Conservation (phyloP, 768 basidiomycete species). For the Solioccasus polychromus region DNA sequence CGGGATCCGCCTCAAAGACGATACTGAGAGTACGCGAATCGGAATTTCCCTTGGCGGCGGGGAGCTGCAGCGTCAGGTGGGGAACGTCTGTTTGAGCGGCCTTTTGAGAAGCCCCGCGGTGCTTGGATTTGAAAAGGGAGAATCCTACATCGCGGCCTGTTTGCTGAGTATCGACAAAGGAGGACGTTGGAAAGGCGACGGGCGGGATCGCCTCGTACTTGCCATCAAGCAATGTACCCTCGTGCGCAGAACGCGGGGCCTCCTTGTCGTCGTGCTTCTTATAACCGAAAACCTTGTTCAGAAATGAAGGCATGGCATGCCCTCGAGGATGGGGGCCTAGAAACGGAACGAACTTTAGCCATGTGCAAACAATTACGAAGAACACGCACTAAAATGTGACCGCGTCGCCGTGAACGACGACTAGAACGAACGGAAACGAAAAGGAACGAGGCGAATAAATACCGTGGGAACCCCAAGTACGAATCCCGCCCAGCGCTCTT, state of each 20-base stretch:
- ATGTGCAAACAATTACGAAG: background rate
- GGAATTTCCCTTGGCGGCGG: conserved; percentile 47
- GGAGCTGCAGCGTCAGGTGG: conserved; percentile 61
- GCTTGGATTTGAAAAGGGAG: conserved; percentile 49
- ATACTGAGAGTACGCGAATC: conserved; percentile 49
- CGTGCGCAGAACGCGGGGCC: conserved; percentile 27
- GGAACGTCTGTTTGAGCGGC: conserved; percentile 41
- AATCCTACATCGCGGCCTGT: conserved; percentile 44
- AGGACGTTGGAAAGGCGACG: conserved; percentile 30
- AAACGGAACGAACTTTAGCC: conserved; percentile 8
- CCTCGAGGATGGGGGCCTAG: conserved; percentile 10
- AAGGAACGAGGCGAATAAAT: background rate
- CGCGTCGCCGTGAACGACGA: conserved; percentile 3
- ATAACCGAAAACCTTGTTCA: conserved; percentile 76
- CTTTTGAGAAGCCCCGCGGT: conserved; percentile 36
- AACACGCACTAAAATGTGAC: conserved; percentile 1
- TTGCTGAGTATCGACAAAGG: conserved; percentile 16
- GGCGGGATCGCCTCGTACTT: conserved; percentile 72
- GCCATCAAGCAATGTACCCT: conserved; percentile 57
- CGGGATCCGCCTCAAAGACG: conserved; percentile 60
- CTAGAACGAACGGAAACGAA: conserved; percentile 4
- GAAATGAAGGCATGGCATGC: conserved; percentile 56
- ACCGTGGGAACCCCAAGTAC: conserved; percentile 16
- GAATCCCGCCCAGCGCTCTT: background rate
- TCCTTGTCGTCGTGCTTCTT: conserved; percentile 61